Base-by-base conservation (phyloP, 306 rosid species). In the Vigna hirtella region DNA sequence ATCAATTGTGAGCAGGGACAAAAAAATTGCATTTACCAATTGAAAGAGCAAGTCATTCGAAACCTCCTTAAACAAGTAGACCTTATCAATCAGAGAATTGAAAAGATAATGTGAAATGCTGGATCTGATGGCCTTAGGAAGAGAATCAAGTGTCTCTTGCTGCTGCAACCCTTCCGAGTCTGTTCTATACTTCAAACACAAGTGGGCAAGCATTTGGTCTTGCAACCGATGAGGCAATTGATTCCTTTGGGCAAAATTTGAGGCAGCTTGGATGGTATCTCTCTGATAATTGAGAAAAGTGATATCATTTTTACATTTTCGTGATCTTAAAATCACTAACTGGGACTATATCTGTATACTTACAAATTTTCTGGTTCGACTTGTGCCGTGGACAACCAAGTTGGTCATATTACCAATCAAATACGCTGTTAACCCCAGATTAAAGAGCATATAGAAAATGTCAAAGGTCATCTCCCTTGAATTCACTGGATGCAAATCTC, bases 401-500 rank as follows among this genome's bases (percentile, higher is more conserved):
- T 96, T 93, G 81, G 98, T 96, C 98, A 96, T 96, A 36, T 96
- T 96, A 82, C 99, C 99, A 52, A 96, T 96, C 85, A 96, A 90
- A 77, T 93, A 96, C 16, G 99, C 92, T 0, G 97, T 96, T 86
- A 96, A 88, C 9, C 96, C 98, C 69, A 93, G 87, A 74, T 93
- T 96, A 77, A 93, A 96, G 22, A 96, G 90, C 98, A 91, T 96
- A 81, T 86, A 96, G 81, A 88, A 86, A 74, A 90, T 93, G 84
- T 91, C 94, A 77, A 93, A 93, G 76, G 89, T 11, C 98, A 93
- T 96, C 85, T 96, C 99, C 64, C 94, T 78, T 30, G 93, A 53
- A 78, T 93, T 96, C 65, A 93, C 97, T 0, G 98, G 97, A 86
- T 96, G 96, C 85, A 96, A 72, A 76, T 93, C 99, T 17, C 99